A percentile compares a stretch with the other conserved stretches of the same genome.
phyloP scores from a whole-genome alignment of 768 basidiomycete genomes.

The Russula foetens region DNA sequence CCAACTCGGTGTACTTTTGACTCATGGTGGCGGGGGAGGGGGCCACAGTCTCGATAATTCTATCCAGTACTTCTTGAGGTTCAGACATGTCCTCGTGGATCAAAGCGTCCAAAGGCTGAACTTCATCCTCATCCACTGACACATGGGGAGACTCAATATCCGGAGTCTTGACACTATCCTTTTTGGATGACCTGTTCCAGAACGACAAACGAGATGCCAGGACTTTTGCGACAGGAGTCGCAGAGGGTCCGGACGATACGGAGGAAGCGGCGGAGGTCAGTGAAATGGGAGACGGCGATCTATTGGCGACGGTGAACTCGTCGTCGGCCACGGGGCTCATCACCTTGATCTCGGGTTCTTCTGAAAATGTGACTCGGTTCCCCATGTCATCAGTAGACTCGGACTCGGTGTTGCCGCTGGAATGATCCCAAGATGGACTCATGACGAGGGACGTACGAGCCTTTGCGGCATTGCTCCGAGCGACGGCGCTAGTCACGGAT shows the following conservation, averaged over 20 bases:
- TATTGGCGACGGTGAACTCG: slow-evolving; percentile 18
- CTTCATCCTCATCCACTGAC: slow-evolving; percentile 16
- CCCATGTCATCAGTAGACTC: not conserved
- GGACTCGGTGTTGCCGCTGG: slow-evolving; percentile 8
- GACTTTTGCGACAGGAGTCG: slow-evolving; percentile 49
- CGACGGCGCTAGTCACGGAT: slow-evolving; percentile 42
- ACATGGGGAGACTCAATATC: slow-evolving; percentile 3
- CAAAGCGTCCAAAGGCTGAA: slow-evolving; percentile 15
- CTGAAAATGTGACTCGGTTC: slow-evolving; percentile 47
- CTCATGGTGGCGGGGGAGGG: slow-evolving; percentile 54
- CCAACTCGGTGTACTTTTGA: slow-evolving; percentile 67
- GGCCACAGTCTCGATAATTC: slow-evolving; percentile 52
- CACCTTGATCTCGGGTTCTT: slow-evolving; percentile 38
- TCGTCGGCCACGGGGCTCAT: slow-evolving; percentile 30
- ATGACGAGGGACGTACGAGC: slow-evolving; percentile 41
- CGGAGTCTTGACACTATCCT: not conserved
- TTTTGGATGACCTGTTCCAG: slow-evolving; percentile 56
- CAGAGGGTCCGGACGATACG: slow-evolving; percentile 39
- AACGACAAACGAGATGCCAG: slow-evolving; percentile 64
- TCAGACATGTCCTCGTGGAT: slow-evolving; percentile 20
- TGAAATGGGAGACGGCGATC: slow-evolving; percentile 23
- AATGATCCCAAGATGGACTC: not conserved
- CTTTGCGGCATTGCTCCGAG: slow-evolving; percentile 38
- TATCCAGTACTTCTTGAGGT: slow-evolving; percentile 45
- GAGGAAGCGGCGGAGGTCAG: slow-evolving; percentile 44